Evolutionary conservation across 306 rosid species (phyloP).

Genomic region (Erythrophleum fordii): DNA sequence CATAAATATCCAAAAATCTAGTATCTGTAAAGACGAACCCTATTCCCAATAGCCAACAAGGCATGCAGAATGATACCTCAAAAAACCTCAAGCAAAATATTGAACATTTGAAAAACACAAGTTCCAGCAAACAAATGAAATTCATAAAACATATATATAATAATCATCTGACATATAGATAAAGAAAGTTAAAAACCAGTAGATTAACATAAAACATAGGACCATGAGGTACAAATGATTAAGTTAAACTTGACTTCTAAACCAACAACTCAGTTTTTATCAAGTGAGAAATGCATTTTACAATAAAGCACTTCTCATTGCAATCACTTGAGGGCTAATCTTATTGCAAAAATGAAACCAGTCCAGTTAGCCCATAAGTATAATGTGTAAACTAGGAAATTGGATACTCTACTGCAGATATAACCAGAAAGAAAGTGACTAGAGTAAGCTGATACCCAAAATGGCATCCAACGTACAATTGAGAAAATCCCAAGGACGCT

Average conservation of each 20-base stretch:
- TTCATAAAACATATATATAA: not conserved
- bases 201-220: not conserved
- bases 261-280: not conserved
- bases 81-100: not conserved
- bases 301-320: not conserved
- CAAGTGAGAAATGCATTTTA: not conserved
- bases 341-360: not conserved
- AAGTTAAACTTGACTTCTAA: not conserved
- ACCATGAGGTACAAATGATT: not conserved
- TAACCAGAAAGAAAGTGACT: not conserved
- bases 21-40: not conserved
- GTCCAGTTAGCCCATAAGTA: not conserved
- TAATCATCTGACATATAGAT: not conserved
- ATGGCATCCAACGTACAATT: not conserved
- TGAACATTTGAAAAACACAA: not conserved
- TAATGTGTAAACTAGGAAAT: not conserved
- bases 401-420: not conserved
- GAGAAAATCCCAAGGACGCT: not conserved
- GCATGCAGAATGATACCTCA: not conserved
- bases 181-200: not conserved
- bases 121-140: not conserved
- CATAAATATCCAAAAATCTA: not conserved
- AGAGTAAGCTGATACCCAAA: not conserved
- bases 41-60: not conserved
- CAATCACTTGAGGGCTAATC: not conserved